Evolutionary conservation across 176 grass and related monocot genomes (phyloP).

Genomic region (Carex parvula): DNA sequence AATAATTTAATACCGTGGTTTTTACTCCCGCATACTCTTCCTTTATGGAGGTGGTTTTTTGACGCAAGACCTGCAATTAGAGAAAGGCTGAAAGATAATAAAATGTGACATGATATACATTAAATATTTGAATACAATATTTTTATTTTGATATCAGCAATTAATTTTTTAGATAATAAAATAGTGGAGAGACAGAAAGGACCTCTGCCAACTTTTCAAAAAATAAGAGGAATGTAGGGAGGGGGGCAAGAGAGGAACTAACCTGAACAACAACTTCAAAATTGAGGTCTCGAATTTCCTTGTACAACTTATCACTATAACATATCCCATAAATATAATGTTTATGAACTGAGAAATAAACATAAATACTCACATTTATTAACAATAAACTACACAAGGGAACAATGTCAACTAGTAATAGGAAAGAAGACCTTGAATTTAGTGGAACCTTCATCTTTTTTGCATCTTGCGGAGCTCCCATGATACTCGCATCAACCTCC

Average conservation of each 20-base stretch:
- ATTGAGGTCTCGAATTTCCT: constrained; percentile 93
- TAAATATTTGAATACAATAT: neutral
- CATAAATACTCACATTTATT: neutral
- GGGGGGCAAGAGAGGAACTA: neutral
- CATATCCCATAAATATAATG: constrained; percentile 14
- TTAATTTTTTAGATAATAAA: neutral
- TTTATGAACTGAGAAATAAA: neutral
- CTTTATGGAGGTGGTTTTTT: constrained; percentile 97
- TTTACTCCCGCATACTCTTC: constrained; percentile 96
- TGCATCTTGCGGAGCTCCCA: constrained; percentile 75
- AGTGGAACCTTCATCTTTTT: constrained; percentile 91
- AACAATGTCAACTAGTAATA: constrained; percentile 4
- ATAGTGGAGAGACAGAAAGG: neutral
- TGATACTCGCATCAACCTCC: constrained; percentile 76
- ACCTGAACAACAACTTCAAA: constrained; percentile 99
- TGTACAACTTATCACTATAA: constrained; percentile 94
- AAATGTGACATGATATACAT: neutral
- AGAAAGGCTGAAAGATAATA: neutral
- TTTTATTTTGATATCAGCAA: neutral
- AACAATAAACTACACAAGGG: constrained; percentile 14
- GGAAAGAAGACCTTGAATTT: constrained; percentile 65
- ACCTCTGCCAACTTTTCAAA: neutral
- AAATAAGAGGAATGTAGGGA: constrained; percentile 7
- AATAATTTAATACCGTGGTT: constrained; percentile 48
- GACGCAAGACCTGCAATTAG: constrained; percentile 72